Evolutionary conservation across 2,329 filamentous ascomycete species (phyloP).

Genomic region (Fusarium metavorans): DNA sequence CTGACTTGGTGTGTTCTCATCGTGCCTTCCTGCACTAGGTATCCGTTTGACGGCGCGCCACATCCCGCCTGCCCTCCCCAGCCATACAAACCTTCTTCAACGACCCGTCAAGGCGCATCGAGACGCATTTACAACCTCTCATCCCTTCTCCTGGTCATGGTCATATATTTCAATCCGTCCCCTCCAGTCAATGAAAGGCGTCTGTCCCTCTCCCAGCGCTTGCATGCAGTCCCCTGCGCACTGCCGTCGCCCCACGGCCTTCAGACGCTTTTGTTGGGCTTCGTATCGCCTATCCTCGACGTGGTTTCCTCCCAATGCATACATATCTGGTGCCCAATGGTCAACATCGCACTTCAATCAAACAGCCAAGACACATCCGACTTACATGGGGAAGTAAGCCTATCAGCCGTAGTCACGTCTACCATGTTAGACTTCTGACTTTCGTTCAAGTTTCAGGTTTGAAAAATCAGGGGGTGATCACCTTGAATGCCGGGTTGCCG

Average conservation of each 20-base stretch:
- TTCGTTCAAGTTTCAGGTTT: not conserved
- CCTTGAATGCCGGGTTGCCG: conserved; percentile 66
- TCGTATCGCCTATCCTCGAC: conserved; percentile 22
- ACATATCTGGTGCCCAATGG: conserved; percentile 62
- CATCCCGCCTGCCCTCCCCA: conserved; percentile 28
- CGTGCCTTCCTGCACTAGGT: conserved; percentile 20
- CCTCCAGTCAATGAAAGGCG: not conserved
- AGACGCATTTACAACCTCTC: not conserved
- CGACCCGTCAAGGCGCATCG: conserved; percentile 16
- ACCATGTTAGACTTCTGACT: conserved; percentile 11
- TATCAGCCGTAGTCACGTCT: conserved; percentile 40
- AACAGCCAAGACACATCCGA: conserved; percentile 19
- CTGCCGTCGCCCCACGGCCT: not conserved
- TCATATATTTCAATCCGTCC: not conserved
- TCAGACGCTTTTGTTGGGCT: not conserved
- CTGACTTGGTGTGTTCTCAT: conserved; percentile 16
- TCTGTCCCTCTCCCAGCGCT: not conserved
- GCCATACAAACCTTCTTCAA: conserved; percentile 42
- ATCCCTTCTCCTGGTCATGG: not conserved
- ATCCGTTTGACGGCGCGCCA: conserved; percentile 37
- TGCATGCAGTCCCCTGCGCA: not conserved
- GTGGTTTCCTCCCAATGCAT: conserved; percentile 71
- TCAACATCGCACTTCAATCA: conserved; percentile 12
- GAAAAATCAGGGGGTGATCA: conserved; percentile 45
- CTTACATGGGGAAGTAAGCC: conserved; percentile 74